phyloP scores from a whole-genome alignment of 1,284 basidiomycete genomes.

The Rhodofomes roseus region DNA sequence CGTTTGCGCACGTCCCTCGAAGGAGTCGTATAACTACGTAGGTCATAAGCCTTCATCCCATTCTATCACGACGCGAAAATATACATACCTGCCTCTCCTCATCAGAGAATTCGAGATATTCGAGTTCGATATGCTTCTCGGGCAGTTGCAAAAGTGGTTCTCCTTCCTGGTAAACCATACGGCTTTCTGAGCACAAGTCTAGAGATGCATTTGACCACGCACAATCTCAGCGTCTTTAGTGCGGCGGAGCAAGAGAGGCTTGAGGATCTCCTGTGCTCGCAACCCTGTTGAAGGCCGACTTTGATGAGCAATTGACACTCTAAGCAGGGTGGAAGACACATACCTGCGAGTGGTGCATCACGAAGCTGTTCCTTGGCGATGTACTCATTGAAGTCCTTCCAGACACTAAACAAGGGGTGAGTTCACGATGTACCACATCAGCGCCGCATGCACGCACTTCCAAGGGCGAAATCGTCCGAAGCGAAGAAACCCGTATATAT shows the following conservation, averaged over 20 bases:
- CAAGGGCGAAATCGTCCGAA: slow-evolving; percentile 66
- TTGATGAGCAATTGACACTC: neutral
- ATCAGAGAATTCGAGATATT: slow-evolving; percentile 50
- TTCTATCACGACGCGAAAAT: neutral
- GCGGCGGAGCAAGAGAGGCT: slow-evolving; percentile 56
- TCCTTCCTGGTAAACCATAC: slow-evolving; percentile 38
- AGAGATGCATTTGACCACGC: neutral
- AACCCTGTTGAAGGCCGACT: slow-evolving; percentile 19
- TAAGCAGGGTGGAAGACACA: neutral
- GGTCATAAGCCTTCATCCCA: neutral
- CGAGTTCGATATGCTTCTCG: slow-evolving; percentile 56
- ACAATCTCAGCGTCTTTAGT: slow-evolving; percentile 55
- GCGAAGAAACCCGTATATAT: slow-evolving; percentile 65
- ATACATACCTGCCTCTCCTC: slow-evolving; percentile 58
- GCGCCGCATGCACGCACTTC: slow-evolving; percentile 34
- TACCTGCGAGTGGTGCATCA: slow-evolving; percentile 56
- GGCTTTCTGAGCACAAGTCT: neutral
- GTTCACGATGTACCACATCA: neutral
- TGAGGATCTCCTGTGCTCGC: slow-evolving; percentile 58
- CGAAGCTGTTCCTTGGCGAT: slow-evolving; percentile 51
- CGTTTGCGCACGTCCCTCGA: slow-evolving; percentile 52
- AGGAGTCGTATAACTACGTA: slow-evolving; percentile 54
- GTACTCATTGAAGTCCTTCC: slow-evolving; percentile 53
- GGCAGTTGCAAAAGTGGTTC: slow-evolving; percentile 58
- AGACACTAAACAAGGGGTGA: slow-evolving; percentile 35